These are phyloP conservation scores for Buxus sempervirens DNA, from an alignment of 164 flowering plant species.

Conservation along the genomic window DNA sequence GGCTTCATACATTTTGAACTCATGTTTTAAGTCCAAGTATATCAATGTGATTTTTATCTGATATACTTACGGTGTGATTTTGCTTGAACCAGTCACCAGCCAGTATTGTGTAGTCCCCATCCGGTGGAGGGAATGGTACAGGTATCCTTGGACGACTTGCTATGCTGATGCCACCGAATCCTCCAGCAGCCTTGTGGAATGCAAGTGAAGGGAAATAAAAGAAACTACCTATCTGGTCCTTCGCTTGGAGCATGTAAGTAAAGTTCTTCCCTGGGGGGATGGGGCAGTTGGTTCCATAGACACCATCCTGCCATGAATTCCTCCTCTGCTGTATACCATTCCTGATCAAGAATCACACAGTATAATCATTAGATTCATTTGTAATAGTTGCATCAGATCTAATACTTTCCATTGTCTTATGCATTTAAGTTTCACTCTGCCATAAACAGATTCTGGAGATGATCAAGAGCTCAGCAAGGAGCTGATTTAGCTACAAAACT, in stretches of 20 bases:
- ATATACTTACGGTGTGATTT: conserved; percentile 52
- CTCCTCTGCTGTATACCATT: conserved; percentile 91
- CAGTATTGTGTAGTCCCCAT: conserved; percentile 67
- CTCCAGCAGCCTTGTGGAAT: conserved; percentile 93
- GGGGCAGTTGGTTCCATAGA: conserved; percentile 83
- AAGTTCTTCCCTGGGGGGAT: conserved; percentile 88
- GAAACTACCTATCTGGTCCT: conserved; percentile 90
- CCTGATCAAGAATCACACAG: conserved; percentile 39
- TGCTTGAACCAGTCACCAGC: conserved; percentile 93
- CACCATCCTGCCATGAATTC: conserved; percentile 97
- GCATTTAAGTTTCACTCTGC: too few relatives aligned
- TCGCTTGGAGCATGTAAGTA: conserved; percentile 81
- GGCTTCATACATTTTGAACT: too few relatives aligned
- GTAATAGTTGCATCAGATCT: too few relatives aligned
- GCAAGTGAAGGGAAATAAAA: conserved; percentile 85
- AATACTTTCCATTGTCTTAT: too few relatives aligned
- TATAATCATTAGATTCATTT: neutral
- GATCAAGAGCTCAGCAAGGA: too few relatives aligned
- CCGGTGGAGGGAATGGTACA: conserved; percentile 85
- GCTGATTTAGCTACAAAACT: too few relatives aligned
- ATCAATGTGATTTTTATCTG: neutral
- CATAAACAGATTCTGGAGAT: too few relatives aligned
- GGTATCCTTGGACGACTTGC: conserved; percentile 83
- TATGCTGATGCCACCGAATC: conserved; percentile 69
- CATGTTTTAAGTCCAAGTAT: too few relatives aligned